Evolutionary conservation across 2,329 filamentous ascomycete genomes (phyloP).

Genomic region (Ceratocystis destructans): DNA sequence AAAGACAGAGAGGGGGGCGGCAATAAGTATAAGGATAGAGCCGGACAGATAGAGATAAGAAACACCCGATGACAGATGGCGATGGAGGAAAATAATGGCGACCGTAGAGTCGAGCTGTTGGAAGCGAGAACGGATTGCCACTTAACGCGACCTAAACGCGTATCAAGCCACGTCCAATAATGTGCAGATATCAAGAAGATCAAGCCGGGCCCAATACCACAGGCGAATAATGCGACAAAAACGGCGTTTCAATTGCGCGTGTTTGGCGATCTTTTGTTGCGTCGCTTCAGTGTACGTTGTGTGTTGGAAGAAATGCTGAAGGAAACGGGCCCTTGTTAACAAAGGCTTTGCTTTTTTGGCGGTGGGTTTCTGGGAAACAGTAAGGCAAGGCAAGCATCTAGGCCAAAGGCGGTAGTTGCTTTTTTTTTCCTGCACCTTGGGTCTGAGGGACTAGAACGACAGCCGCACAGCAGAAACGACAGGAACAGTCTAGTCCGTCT

Average conservation of each 20-base stretch:
- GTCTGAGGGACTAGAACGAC: neutral
- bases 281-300: neutral
- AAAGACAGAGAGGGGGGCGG: neutral
- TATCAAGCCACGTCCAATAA: neutral
- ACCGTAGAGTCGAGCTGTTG: neutral
- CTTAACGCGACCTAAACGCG: conserved; percentile 15
- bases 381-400: neutral
- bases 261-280: neutral
- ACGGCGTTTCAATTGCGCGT: neutral
- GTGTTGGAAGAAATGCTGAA: conserved; percentile 1
- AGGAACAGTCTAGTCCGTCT: neutral
- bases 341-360: neutral
- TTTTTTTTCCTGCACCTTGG: neutral
- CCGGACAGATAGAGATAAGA: no score
- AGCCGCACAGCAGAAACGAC: neutral
- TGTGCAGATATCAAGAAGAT: neutral
- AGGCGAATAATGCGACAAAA: neutral
- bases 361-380: neutral
- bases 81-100: neutral
- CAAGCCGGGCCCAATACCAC: neutral
- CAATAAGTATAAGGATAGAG: neutral
- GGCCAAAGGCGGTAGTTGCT: conserved; percentile 1
- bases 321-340: conserved; percentile 6
- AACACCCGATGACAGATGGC: neutral
- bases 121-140: conserved; percentile 11